These are phyloP conservation scores for Phytophthora tubulina DNA, from an alignment of 352 stramenopile genomes.

Conservation along the genomic window DNA sequence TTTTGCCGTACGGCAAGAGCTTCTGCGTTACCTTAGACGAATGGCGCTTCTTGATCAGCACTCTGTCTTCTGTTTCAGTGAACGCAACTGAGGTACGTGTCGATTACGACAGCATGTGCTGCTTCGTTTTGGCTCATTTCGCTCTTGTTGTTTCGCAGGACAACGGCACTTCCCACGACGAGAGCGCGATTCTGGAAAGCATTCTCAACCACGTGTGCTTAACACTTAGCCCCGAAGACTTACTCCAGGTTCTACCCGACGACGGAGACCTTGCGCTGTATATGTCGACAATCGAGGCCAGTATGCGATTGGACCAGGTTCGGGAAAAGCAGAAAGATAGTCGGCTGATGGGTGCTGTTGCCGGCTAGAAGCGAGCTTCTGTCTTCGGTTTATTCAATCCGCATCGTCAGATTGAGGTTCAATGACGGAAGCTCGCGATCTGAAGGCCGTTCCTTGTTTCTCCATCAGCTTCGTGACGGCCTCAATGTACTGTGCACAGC, in stretches of 20 bases:
- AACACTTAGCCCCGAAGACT: constrained; percentile 77
- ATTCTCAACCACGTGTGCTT: constrained; percentile 77
- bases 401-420: constrained; percentile 27
- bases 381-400: constrained; percentile 25
- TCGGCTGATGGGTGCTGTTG: constrained; percentile 31
- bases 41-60: constrained; percentile 81
- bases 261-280: constrained; percentile 79
- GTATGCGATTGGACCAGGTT: constrained; percentile 57
- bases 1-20: constrained; percentile 78
- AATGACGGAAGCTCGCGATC: constrained; percentile 30
- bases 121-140: constrained; percentile 6
- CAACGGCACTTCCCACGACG: constrained; percentile 27
- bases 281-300: constrained; percentile 79
- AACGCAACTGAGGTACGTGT: constrained; percentile 48
- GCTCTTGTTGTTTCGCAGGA: constrained; percentile 10
- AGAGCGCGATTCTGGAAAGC: constrained; percentile 62
- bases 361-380: constrained; percentile 14
- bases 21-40: constrained; percentile 78
- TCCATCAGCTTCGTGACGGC: constrained; percentile 74
- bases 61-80: constrained; percentile 58
- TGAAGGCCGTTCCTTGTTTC: constrained; percentile 48
- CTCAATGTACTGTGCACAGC: constrained; percentile 64
- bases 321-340: constrained; percentile 43
- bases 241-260: constrained; percentile 82
- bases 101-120: not conserved